phyloP scores from a whole-genome alignment of 1,284 basidiomycete genomes.

The Boletus hoseneyae region DNA sequence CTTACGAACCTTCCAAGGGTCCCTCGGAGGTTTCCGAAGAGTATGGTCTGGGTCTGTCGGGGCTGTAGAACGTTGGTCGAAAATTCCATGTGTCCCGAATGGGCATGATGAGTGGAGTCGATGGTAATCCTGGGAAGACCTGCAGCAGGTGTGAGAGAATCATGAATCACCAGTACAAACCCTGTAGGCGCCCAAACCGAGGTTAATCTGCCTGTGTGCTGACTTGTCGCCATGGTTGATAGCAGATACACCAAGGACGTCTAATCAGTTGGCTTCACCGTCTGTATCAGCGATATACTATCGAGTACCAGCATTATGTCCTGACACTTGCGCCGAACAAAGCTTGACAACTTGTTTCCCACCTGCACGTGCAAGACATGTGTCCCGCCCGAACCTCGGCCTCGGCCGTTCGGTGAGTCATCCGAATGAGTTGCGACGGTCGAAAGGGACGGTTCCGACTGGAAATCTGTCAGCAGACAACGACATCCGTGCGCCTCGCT shows the following conservation, averaged over 20 bases:
- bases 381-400: too few species aligned
- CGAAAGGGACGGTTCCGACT: neutral
- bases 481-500: neutral
- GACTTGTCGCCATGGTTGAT: neutral
- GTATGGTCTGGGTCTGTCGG: neutral
- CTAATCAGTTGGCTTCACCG: neutral
- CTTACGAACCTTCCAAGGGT: too few species aligned
- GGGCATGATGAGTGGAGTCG: neutral
- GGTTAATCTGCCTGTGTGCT: slow-evolving; percentile 3
- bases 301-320: too few species aligned
- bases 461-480: neutral
- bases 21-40: too few species aligned
- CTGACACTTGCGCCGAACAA: too few species aligned
- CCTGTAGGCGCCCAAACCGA: neutral
- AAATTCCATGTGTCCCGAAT: neutral
- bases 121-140: neutral
- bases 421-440: neutral
- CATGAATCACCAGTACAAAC: neutral
- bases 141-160: neutral
- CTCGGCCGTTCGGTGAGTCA: neutral
- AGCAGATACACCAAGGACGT: neutral
- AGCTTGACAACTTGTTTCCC: too few species aligned
- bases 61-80: neutral
- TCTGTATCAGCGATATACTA: too few species aligned
- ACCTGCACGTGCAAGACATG: too few species aligned